Conservation (phyloP, 495 filamentous ascomycete genomes). For the Darksidea phi region DNA sequence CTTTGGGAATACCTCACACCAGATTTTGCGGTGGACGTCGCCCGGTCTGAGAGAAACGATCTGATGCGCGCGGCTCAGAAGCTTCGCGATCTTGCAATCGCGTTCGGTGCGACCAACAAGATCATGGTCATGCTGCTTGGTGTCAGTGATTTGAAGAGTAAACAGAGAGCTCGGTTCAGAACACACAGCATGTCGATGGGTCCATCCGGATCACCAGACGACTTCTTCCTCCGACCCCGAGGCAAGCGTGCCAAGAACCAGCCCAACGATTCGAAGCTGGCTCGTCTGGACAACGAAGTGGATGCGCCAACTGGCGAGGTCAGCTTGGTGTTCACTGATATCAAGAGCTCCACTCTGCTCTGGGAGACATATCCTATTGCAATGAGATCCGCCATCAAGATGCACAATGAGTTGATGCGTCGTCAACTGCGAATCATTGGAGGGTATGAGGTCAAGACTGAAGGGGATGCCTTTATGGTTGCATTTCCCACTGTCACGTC, state of each 20-base stretch:
- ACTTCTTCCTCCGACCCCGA: conserved; percentile 57
- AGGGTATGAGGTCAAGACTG: conserved; percentile 98
- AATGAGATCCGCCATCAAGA: conserved; percentile 92
- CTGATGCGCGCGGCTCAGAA: conserved; percentile 97
- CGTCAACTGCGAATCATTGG: conserved; percentile 90
- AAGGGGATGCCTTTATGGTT: conserved; percentile 99
- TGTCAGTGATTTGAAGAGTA: conserved; percentile 81
- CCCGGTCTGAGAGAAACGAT: conserved; percentile 76
- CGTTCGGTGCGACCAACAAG: conserved; percentile 88
- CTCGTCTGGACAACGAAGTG: conserved; percentile 81
- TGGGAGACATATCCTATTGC: conserved; percentile 94
- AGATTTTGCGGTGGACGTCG: conserved; percentile 87
- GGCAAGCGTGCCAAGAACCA: conserved; percentile 65
- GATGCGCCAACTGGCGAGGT: conserved; percentile 86
- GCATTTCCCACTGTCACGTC: conserved; percentile 94
- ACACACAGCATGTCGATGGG: conserved; percentile 77
- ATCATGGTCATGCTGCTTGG: conserved; percentile 99
- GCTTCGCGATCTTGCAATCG: conserved; percentile 89
- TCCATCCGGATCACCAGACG: conserved; percentile 69
- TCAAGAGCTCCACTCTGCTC: conserved; percentile 96
- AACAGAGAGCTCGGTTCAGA: conserved; percentile 67
- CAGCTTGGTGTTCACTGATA: conserved; percentile 96
- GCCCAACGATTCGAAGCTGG: conserved; percentile 75
- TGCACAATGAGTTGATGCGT: conserved; percentile 94
- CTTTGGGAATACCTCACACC: conserved; percentile 92